Conservation (phyloP, 306 rosid species). For the Prunus armeniaca region DNA sequence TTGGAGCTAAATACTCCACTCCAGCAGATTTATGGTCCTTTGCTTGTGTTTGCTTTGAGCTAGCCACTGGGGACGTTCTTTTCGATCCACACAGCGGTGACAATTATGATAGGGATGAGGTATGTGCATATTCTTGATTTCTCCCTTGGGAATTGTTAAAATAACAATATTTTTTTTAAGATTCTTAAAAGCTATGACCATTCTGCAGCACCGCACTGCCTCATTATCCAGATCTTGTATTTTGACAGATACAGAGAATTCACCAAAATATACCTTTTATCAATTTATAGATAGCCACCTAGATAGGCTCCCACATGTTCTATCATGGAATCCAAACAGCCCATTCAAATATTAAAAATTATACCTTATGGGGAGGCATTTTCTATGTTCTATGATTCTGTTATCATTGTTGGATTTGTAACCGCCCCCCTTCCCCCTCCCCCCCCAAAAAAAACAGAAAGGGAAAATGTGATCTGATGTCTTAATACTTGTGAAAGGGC, state of each 20-base stretch:
- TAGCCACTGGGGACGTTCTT: conserved; percentile 82
- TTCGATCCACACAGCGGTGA: conserved; percentile 92
- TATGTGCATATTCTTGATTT: conserved; percentile 19
- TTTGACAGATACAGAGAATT: not conserved
- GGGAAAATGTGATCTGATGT: not conserved
- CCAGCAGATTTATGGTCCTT: conserved; percentile 91
- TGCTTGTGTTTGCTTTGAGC: conserved; percentile 87
- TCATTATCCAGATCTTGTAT: conserved; percentile 1
- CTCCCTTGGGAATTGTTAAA: not conserved
- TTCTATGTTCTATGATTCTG: not conserved
- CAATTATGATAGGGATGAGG: conserved; percentile 89
- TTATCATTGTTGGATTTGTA: not conserved
- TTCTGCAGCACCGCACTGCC: not conserved
- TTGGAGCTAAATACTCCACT: conserved; percentile 82
- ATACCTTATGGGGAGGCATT: not conserved
- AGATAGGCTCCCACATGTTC: not conserved
- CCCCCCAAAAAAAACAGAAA: too few relatives aligned
- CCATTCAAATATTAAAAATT: not conserved
- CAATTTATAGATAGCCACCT: not conserved
- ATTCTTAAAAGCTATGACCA: not conserved
- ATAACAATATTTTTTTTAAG: not conserved
- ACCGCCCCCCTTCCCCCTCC: not conserved
- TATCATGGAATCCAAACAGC: not conserved
- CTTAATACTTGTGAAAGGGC: not conserved
- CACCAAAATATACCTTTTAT: not conserved